Evolutionary conservation across 1,139 yeast genomes (phyloP).

Genomic region (Tardiomyces blankii): DNA sequence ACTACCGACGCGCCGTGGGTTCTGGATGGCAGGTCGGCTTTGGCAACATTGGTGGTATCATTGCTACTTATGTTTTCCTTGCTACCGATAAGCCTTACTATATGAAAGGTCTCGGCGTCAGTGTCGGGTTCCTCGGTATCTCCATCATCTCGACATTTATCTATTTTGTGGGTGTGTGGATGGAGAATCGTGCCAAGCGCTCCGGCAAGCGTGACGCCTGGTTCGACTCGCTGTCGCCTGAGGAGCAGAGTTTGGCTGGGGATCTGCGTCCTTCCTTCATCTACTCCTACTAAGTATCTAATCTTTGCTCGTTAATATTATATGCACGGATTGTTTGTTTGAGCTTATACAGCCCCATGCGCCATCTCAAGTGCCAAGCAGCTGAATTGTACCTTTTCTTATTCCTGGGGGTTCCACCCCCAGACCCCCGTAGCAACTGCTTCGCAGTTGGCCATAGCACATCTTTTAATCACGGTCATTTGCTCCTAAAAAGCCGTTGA

Average conservation of each 20-base stretch:
- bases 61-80: slow-evolving; percentile 53
- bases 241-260: slow-evolving; percentile 42
- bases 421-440: too few relatives aligned
- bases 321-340: slow-evolving; percentile 6
- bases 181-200: slow-evolving; percentile 27
- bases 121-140: slow-evolving; percentile 40
- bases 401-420: too few relatives aligned
- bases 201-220: slow-evolving; percentile 26
- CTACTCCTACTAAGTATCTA: slow-evolving; percentile 30
- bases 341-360: background rate
- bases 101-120: slow-evolving; percentile 46
- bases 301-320: background rate
- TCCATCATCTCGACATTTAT: slow-evolving; percentile 35
- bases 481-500: too few relatives aligned
- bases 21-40: slow-evolving; percentile 72
- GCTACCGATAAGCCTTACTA: slow-evolving; percentile 48
- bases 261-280: slow-evolving; percentile 55
- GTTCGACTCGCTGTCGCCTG: slow-evolving; percentile 33
- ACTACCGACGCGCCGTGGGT: slow-evolving; percentile 57
- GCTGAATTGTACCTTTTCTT: too few relatives aligned
- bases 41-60: slow-evolving; percentile 77
- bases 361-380: background rate
- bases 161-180: slow-evolving; percentile 31
- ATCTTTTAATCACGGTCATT: too few relatives aligned
- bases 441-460: too few relatives aligned